These are phyloP conservation scores for Kockovaella imperatae DNA, from an alignment of 768 basidiomycete species.

Conservation along the genomic window DNA sequence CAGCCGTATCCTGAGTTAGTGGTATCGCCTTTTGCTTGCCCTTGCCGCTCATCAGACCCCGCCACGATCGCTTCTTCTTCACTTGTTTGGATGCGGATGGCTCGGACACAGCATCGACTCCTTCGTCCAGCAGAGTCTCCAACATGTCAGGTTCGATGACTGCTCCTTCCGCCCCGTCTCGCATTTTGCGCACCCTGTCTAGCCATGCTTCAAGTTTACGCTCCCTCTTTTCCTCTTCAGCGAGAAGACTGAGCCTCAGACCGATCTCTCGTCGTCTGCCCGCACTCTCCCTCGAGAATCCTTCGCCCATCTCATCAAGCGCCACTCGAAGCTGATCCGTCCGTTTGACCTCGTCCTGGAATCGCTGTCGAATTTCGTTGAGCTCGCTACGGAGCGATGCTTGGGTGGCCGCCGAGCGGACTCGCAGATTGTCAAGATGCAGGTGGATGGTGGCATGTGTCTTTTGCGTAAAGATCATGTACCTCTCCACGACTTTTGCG, in stretches of 20 bases:
- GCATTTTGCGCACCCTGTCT: slow-evolving; percentile 22
- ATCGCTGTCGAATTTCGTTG: slow-evolving; percentile 12
- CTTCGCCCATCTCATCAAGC: slow-evolving; percentile 40
- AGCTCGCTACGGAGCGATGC: slow-evolving; percentile 32
- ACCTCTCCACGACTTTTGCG: slow-evolving; percentile 44
- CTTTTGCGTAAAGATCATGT: slow-evolving; percentile 46
- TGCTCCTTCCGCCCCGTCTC: slow-evolving; percentile 28
- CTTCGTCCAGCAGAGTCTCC: slow-evolving; percentile 34
- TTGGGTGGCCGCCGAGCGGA: slow-evolving; percentile 34
- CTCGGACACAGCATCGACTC: slow-evolving; percentile 15
- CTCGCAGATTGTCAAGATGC: slow-evolving; percentile 37
- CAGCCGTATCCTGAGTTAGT: slow-evolving; percentile 4
- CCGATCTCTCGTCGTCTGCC: slow-evolving; percentile 43
- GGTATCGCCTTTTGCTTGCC: slow-evolving; percentile 2
- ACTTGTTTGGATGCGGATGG: not conserved
- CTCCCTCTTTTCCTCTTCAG: slow-evolving; percentile 26
- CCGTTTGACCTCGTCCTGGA: slow-evolving; percentile 22
- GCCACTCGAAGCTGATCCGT: slow-evolving; percentile 21
- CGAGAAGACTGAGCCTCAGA: slow-evolving; percentile 34
- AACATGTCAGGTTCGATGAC: slow-evolving; percentile 30
- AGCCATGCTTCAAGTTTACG: slow-evolving; percentile 36
- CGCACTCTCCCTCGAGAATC: slow-evolving; percentile 36
- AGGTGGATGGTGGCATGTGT: slow-evolving; percentile 40
- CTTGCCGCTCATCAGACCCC: slow-evolving; percentile 15
- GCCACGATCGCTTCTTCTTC: slow-evolving; percentile 18